Percentiles rank a stretch among this genome's conserved stretches.
Evolutionary conservation across 2,329 filamentous ascomycete species (phyloP).

Genomic region (Teratosphaeria destructans): DNA sequence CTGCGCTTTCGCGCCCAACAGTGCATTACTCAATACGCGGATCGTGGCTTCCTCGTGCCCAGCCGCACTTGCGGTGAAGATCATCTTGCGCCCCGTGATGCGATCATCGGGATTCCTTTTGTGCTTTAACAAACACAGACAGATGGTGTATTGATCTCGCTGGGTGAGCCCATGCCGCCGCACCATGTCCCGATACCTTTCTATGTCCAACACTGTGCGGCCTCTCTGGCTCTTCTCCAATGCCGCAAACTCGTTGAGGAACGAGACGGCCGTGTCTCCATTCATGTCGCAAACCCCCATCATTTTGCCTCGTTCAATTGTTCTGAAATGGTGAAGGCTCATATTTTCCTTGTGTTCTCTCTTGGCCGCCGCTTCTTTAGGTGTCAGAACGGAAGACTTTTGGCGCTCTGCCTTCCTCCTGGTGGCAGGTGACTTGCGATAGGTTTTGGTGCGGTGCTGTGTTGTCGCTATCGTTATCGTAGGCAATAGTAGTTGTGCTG

Average conservation of each 20-base stretch:
- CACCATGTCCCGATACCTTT: constrained; percentile 1
- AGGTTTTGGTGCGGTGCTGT: background rate
- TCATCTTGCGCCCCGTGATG: constrained; percentile 13
- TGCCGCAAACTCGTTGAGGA: constrained; percentile 3
- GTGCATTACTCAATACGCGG: constrained; percentile 13
- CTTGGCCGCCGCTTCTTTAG: background rate
- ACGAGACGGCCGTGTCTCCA: background rate
- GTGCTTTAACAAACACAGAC: constrained; percentile 5
- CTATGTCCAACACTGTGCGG: background rate
- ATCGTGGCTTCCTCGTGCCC: constrained; percentile 17
- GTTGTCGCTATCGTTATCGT: background rate
- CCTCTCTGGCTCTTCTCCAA: background rate
- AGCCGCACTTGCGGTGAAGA: constrained; percentile 12
- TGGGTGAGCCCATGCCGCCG: background rate
- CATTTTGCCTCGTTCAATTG: background rate
- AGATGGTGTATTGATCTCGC: constrained; percentile 3
- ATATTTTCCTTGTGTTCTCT: background rate
- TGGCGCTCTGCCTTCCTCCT: background rate
- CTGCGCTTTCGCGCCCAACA: constrained; percentile 7
- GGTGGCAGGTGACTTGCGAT: constrained; percentile 6
- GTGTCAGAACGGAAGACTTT: background rate
- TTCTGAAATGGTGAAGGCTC: background rate
- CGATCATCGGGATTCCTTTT: constrained; percentile 1
- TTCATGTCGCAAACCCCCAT: background rate
- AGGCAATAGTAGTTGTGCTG: background rate